These are phyloP conservation scores for Verticillium tricorpus DNA, from an alignment of 2,329 filamentous ascomycete species.

Conservation along the genomic window DNA sequence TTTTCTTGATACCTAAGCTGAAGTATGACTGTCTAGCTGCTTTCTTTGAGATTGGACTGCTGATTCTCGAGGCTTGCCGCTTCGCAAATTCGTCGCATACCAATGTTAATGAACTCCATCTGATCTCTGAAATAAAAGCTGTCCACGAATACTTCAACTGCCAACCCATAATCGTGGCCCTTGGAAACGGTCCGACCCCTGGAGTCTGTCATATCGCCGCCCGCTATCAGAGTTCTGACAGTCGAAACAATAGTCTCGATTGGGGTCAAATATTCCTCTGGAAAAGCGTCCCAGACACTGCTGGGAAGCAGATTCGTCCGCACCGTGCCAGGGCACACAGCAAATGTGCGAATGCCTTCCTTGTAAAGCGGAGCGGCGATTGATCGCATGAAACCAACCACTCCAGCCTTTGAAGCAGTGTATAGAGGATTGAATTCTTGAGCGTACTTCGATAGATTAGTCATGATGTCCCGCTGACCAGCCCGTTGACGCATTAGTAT, in stretches of 20 bases:
- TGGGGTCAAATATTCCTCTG: constrained; percentile 22
- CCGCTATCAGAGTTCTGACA: constrained; percentile 20
- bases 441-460: constrained; percentile 14
- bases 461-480: too few species aligned
- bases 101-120: constrained; percentile 19
- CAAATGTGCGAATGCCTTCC: constrained; percentile 24
- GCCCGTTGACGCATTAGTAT: too few species aligned
- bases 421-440: constrained; percentile 25
- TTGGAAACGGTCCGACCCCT: constrained; percentile 15
- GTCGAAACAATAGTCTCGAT: constrained; percentile 22
- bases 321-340: constrained; percentile 26
- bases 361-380: constrained; percentile 19
- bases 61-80: constrained; percentile 17
- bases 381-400: constrained; percentile 27
- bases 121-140: constrained; percentile 25
- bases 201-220: constrained; percentile 18
- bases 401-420: constrained; percentile 25
- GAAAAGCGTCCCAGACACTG: constrained; percentile 23
- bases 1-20: neutral
- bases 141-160: constrained; percentile 23
- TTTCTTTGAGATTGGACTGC: neutral
- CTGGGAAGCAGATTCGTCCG: constrained; percentile 22
- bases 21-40: neutral
- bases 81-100: constrained; percentile 16
- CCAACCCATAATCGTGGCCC: constrained; percentile 18